Percentiles rank a stretch among this genome's conserved stretches.
Evolutionary conservation across 2,329 filamentous ascomycete species (phyloP).

Genomic region (Ilyonectria robusta): DNA sequence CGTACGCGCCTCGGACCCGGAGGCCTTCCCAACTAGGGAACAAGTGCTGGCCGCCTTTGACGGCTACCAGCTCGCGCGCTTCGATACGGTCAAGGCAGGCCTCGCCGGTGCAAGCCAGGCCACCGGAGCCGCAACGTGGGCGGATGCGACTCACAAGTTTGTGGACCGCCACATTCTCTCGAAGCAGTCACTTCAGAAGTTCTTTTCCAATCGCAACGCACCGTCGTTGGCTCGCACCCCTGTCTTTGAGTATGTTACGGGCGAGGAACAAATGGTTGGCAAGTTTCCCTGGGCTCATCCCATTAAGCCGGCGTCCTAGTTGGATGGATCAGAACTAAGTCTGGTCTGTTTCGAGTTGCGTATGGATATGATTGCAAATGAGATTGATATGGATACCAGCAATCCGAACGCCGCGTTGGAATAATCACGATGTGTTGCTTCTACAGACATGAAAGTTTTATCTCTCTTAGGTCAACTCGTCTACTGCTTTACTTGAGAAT

Average conservation of each 20-base stretch:
- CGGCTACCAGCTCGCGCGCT: slow-evolving; percentile 31
- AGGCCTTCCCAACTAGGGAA: neutral
- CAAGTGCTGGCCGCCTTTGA: slow-evolving; percentile 32
- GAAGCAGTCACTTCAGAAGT: neutral
- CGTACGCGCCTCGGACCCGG: slow-evolving; percentile 31
- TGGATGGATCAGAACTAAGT: neutral
- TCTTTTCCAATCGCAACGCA: neutral
- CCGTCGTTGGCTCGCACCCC: neutral
- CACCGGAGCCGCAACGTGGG: slow-evolving; percentile 36
- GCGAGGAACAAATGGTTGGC: neutral
- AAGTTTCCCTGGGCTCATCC: neutral
- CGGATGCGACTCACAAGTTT: slow-evolving; percentile 30
- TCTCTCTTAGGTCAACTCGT: neutral
- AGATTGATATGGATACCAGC: neutral
- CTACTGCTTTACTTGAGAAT: neutral
- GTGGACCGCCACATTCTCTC: slow-evolving; percentile 21
- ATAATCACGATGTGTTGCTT: neutral
- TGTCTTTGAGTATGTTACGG: neutral
- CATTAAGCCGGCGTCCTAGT: neutral
- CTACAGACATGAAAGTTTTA: neutral
- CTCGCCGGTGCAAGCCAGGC: slow-evolving; percentile 16
- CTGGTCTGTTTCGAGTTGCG: neutral
- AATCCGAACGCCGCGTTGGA: neutral
- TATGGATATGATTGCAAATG: neutral
- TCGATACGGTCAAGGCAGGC: slow-evolving; percentile 25